Evolutionary conservation across 768 basidiomycete genomes (phyloP), one percentile per base, ranked within the genome.

Genomic region (Sistotremastrum suecicum): DNA sequence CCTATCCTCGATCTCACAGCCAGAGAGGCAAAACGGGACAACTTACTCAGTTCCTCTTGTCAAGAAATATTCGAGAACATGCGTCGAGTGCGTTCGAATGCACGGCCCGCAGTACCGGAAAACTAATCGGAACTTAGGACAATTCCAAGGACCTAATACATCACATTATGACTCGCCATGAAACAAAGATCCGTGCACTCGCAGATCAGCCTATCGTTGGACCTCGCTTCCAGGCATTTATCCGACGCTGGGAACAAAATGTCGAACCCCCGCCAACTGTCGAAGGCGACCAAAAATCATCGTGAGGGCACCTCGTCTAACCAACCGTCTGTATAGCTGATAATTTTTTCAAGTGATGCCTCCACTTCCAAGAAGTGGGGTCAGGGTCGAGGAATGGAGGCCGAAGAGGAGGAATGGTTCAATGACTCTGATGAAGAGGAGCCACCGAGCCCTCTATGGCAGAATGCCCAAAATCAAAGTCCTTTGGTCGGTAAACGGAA

Each of bases 51-150:
- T 54, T 91, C 90, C 55, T 88, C 91, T 36, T 97, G 90, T 68
- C 83, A 95, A 60, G 95, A 98, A 60, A 84, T 86, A 51, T 91
- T 98, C 55, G 95, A 99, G 54, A 74, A 76, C 53, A 84, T 98
- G 62, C 80, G 90, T 45, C 74, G 78, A 66, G 91, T 92, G 50
- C 51, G 75, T 63, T 34, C 36, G 9, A 40, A 39, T 45, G 37
- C 12, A 41, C 36, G 1, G 37, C 39, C 53, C 1, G 12, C 45
- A 11, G 33, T 44, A 20, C 38, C 39, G 39, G 41, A n/a, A 7
- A 38, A 43, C n/a, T 39, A 41, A 20, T 34, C 9, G 4, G 39
- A 10, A 37, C 45, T 5, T 56, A 91, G 85, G 87, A 91, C 57
- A 94, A 94, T 59, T 67, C 88, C 55, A 91, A 87, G 61, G 80